Evolutionary conservation across 2,329 filamentous ascomycete species (phyloP), one percentile per base, ranked within the genome.

Genomic region (Cladorrhinum sp.): DNA sequence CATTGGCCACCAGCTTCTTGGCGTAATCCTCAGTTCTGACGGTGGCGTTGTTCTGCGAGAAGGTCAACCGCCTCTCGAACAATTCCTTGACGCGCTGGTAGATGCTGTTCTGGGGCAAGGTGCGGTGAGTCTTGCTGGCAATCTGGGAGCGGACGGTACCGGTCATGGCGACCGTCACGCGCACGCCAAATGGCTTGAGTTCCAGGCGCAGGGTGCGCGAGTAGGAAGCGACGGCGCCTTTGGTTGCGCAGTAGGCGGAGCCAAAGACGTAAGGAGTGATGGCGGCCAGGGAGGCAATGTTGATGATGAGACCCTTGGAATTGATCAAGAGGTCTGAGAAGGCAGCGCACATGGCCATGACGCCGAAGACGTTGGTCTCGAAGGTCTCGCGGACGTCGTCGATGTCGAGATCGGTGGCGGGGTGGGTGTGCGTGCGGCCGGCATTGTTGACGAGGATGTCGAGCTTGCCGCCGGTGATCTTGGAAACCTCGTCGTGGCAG

Each of bases 361-460:
- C 77, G 48, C 80, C 80, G 62, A 86, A 83, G 46, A 85, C 80
- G 65, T 85, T 85, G 64, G 80, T 79, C 70, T 85, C 82, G 57
- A 82, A 85, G 1, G 80, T 82, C 62, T 74, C 70, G 61, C 82
- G 81, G 3, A 82, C 80, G 55, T 83, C 81, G 57, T 79, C 76
- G 7, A 84, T 67, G 55, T 80, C 76, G 51, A 82, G 76, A 67
- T 85, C 82, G 1, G 80, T 75, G 1, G 81, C 80, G 0, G 82
- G 80, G 55, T 81, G 77, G 16, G 77, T 80, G 68, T 82, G 78
- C 2, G 79, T 80, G 59, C 79, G 77, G 58, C 82, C 82, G 42
- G 83, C 83, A 62, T 86, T 86, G 72, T 86, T 86, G 54, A 86
- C 77, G 18, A 86, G 80, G 51, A 86, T 78, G 64, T 86, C 83